A percentile compares a stretch with the other conserved stretches of the same genome.
Conservation (phyloP, 768 basidiomycete species). For the Piloderma croceum region DNA sequence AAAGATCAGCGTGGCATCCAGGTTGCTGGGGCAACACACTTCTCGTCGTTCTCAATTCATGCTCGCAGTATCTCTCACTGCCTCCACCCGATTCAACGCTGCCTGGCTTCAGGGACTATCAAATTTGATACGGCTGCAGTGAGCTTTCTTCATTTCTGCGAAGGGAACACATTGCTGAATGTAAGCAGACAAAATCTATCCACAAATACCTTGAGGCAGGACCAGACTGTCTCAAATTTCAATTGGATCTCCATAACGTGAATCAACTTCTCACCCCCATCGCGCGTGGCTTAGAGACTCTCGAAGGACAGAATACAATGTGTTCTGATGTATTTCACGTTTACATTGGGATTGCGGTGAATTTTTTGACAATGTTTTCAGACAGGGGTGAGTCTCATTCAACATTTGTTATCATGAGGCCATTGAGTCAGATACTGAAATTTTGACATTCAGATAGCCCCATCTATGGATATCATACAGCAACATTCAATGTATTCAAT, state of each 20-base stretch:
- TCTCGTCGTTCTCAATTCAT: slow-evolving; percentile 4
- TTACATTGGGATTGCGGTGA: slow-evolving; percentile 25
- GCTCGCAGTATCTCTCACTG: slow-evolving; percentile 3
- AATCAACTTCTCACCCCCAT: slow-evolving; percentile 14
- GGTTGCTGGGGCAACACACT: too few relatives aligned
- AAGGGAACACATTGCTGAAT: too few relatives aligned
- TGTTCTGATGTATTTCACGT: slow-evolving; percentile 27
- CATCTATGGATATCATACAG: slow-evolving; percentile 1
- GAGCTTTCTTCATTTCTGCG: neutral
- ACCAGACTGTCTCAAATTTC: too few relatives aligned
- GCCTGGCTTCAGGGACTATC: neutral
- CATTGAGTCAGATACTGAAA: too few relatives aligned
- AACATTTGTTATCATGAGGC: too few relatives aligned
- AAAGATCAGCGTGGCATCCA: slow-evolving; percentile 8
- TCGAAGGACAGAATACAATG: slow-evolving; percentile 25
- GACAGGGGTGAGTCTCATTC: too few relatives aligned
- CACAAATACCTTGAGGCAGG: too few relatives aligned
- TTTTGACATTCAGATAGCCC: slow-evolving; percentile 10
- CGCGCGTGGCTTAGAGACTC: slow-evolving; percentile 21
- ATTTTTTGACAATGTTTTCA: too few relatives aligned
- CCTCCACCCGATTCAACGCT: neutral
- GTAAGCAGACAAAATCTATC: too few relatives aligned
- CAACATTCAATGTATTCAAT: slow-evolving; percentile 22
- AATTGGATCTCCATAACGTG: too few relatives aligned
- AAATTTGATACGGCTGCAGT: slow-evolving; percentile 8